Conservation (phyloP, 2,329 filamentous ascomycete genomes). For the Pyrenophora graminea region DNA sequence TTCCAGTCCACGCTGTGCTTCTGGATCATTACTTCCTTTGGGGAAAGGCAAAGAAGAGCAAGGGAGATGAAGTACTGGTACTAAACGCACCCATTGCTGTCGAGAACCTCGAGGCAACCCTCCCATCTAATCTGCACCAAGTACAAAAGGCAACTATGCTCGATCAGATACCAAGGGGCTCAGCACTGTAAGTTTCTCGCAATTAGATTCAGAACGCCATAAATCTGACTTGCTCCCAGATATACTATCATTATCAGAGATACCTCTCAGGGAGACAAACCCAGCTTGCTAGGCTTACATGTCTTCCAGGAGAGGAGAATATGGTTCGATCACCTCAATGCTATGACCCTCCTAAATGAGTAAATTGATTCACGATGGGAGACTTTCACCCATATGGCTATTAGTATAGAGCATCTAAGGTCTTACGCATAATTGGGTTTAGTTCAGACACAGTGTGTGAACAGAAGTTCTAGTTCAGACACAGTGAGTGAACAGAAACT, state of each 20-base stretch:
- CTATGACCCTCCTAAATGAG: background rate
- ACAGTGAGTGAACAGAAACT: too few species aligned
- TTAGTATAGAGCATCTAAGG: background rate
- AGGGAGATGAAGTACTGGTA: slow-evolving; percentile 20
- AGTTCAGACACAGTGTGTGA: too few species aligned
- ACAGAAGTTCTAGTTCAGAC: too few species aligned
- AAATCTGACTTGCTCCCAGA: slow-evolving; percentile 2
- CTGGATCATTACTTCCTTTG: slow-evolving; percentile 39
- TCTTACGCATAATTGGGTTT: background rate
- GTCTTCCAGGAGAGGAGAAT: slow-evolving; percentile 19
- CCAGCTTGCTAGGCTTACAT: slow-evolving; percentile 26
- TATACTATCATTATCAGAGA: slow-evolving; percentile 27
- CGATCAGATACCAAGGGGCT: slow-evolving; percentile 34
- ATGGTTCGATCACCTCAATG: slow-evolving; percentile 24
- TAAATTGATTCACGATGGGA: background rate
- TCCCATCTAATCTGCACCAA: slow-evolving; percentile 21
- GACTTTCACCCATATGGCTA: too few species aligned
- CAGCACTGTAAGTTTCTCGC: slow-evolving; percentile 12
- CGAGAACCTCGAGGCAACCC: slow-evolving; percentile 15
- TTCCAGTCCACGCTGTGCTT: slow-evolving; percentile 33
- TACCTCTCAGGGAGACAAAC: slow-evolving; percentile 13
- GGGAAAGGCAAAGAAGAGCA: slow-evolving; percentile 33
- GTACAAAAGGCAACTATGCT: slow-evolving; percentile 32
- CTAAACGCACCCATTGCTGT: slow-evolving; percentile 28
- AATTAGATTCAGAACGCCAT: background rate